Evolutionary conservation across 2,329 filamentous ascomycete species (phyloP).

Genomic region (Fonsecaea multimorphosa): DNA sequence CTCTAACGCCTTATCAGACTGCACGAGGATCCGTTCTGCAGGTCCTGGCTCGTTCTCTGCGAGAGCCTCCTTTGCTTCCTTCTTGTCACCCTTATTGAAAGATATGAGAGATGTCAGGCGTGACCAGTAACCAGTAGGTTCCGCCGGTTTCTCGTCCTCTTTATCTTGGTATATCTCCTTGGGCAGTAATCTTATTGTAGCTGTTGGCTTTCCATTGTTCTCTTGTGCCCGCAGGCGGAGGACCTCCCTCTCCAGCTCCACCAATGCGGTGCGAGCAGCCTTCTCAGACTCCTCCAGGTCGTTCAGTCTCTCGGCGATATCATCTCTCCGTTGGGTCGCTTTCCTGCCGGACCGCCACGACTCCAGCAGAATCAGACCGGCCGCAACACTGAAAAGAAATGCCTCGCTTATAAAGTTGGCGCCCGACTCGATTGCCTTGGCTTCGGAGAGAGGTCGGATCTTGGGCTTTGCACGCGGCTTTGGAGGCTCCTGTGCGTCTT

Average conservation of each 20-base stretch:
- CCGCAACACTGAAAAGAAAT: conserved; percentile 70
- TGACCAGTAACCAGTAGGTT: conserved; percentile 44
- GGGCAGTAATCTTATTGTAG: conserved; percentile 48
- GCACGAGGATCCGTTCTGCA: conserved; percentile 38
- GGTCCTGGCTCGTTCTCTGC: conserved; percentile 38
- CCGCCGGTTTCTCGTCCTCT: conserved; percentile 40
- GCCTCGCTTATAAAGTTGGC: conserved; percentile 72
- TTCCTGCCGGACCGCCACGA: conserved; percentile 66
- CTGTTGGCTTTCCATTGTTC: conserved; percentile 37
- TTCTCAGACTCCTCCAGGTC: conserved; percentile 61
- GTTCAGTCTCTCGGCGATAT: conserved; percentile 64
- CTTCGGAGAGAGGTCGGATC: conserved; percentile 69
- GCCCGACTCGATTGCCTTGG: conserved; percentile 71
- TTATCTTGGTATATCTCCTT: conserved; percentile 49
- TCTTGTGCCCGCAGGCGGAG: conserved; percentile 49
- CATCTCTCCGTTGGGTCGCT: conserved; percentile 64
- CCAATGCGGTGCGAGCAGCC: conserved; percentile 48
- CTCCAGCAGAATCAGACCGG: conserved; percentile 67
- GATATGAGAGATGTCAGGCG: conserved; percentile 46
- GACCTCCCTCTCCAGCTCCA: conserved; percentile 55
- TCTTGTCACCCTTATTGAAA: conserved; percentile 42
- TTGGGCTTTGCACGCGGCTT: conserved; percentile 56
- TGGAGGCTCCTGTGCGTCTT: conserved; percentile 54
- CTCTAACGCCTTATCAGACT: conserved; percentile 44
- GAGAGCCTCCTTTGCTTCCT: conserved; percentile 44